Conservation (phyloP, 1,284 basidiomycete genomes). For the Fereydounia khargensis region DNA sequence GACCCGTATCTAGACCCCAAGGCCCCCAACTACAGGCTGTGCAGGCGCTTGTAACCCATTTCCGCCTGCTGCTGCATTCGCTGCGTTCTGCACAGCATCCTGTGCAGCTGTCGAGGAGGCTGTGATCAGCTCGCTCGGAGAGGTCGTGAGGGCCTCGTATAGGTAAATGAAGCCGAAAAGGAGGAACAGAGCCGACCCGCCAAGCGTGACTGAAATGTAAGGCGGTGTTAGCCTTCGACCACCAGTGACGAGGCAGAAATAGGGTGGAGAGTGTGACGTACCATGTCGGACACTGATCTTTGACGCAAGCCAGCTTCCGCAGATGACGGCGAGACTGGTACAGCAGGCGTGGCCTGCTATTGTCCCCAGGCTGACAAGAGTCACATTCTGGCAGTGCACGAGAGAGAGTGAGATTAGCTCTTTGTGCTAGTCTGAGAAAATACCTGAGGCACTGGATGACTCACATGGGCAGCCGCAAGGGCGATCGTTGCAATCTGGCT, state of each 20-base stretch:
- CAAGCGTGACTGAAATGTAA: slow-evolving; percentile 81
- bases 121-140: too few species aligned
- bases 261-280: neutral
- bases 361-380: slow-evolving; percentile 83
- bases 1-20: too few species aligned
- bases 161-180: slow-evolving; percentile 65
- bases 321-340: slow-evolving; percentile 83
- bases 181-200: slow-evolving; percentile 78
- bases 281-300: slow-evolving; percentile 24
- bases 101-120: too few species aligned
- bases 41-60: too few species aligned
- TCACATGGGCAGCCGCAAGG: slow-evolving; percentile 88
- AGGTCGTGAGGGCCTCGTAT: slow-evolving; percentile 59
- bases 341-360: slow-evolving; percentile 84
- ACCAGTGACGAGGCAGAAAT: neutral
- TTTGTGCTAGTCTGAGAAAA: too few species aligned
- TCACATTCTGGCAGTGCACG: slow-evolving; percentile 73
- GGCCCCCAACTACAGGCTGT: too few species aligned
- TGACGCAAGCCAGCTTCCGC: slow-evolving; percentile 74
- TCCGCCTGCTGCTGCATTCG: too few species aligned
- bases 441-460: too few species aligned
- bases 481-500: slow-evolving; percentile 97
- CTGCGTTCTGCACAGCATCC: too few species aligned
- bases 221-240: neutral
- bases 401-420: too few species aligned